Conservation (phyloP, 2,329 filamentous ascomycete species). For the Claviceps pusilla region DNA sequence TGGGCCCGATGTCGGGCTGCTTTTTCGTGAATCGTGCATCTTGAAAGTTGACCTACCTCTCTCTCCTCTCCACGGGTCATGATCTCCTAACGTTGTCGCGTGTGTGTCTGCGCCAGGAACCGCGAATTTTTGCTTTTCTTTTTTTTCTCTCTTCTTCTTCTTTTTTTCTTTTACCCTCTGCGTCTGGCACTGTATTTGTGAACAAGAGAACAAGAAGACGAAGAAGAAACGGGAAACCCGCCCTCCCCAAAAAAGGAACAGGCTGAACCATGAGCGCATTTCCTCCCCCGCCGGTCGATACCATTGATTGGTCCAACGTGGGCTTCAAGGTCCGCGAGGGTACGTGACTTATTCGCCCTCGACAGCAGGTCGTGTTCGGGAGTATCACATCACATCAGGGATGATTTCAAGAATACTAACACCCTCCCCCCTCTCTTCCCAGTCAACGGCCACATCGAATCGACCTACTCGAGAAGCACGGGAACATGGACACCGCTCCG, state of each 20-base stretch:
- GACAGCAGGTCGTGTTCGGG: no score
- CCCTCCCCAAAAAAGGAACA: no score
- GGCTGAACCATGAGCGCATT: slow-evolving; percentile 36
- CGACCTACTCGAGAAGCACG: slow-evolving; percentile 59
- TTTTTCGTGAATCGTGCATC: no score
- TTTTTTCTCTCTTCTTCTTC: no score
- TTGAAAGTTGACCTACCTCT: no score
- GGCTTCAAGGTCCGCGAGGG: slow-evolving; percentile 88
- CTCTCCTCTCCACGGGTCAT: no score
- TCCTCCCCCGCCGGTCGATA: slow-evolving; percentile 62
- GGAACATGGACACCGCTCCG: slow-evolving; percentile 62
- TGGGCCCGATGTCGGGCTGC: background rate
- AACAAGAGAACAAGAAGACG: background rate
- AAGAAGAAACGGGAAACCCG: background rate
- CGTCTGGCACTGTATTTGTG: background rate
- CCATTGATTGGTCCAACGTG: slow-evolving; percentile 86
- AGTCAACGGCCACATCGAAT: slow-evolving; percentile 90
- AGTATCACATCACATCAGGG: no score
- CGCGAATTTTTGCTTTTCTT: no score
- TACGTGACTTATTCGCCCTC: slow-evolving; percentile 20
- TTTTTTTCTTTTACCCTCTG: no score
- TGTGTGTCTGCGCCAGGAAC: no score
- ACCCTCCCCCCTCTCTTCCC: slow-evolving; percentile 32
- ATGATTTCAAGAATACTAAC: background rate
- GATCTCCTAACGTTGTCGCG: no score